Evolutionary conservation across 208 protist species (phyloP), one percentile per base, ranked within the genome.

Genomic region (Leishmania arabica): DNA sequence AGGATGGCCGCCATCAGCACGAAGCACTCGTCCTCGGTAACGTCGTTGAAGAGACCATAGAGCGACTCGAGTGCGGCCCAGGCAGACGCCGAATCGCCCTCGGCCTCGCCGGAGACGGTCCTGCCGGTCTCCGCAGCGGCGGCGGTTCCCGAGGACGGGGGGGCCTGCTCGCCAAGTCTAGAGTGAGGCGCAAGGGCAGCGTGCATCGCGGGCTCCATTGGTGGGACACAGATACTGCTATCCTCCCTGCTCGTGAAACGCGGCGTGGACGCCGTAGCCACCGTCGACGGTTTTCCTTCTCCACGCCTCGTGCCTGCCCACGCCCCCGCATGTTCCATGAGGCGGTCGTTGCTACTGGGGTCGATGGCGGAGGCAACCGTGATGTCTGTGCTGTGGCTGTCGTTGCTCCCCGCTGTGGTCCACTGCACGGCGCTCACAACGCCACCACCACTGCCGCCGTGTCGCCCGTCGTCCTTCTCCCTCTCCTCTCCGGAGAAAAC

Each of bases 1-100:
- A 95, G 75, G 40, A 93, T 80, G 72, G 85, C 86, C 15, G 89
- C 85, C 69, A 95, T 83, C 54, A 95, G 80, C 42, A 89, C 81
- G 31, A 80, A 74, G 75, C 88, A 93, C 65, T 86, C 85, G 60
- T 91, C 92, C 56, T 89, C 81, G 24, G 83, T 72, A 19, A 83
- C 84, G 21, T 85, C 82, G 17, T 78, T 69, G 85, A 95, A 92
- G 27, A 84, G 77, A 64, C 73, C 76, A 78, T 84, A 87, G 69
- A 93, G 86, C 21, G 66, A 68, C 68, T 81, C 80, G 37, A 95
- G 73, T 19, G 83, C 77, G 21, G 53, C 64, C 37, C 79, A n/a
- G 13, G 83, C 79, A 15, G 75, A 40, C 3, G 40, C 45, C 76
- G 17, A 24, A 37, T 13, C 49, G 24, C 49, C 76, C 70, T 47